These are phyloP conservation scores for Byssochlamys sp. DNA, from an alignment of 2,329 filamentous ascomycete genomes.

Conservation along the genomic window DNA sequence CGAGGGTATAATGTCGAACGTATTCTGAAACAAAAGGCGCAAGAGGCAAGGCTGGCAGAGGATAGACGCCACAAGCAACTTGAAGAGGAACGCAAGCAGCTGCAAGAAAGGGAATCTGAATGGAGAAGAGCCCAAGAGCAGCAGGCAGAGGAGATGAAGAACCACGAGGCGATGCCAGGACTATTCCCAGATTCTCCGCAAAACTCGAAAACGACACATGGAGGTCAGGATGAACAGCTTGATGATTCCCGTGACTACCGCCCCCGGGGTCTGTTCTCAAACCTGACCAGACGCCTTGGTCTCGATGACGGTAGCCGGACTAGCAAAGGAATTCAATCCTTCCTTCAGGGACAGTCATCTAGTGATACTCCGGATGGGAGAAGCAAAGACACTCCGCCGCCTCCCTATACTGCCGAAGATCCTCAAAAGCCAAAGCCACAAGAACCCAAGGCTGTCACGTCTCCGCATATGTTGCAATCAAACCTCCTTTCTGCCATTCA, in stretches of 20 bases:
- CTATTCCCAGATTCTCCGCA: slow-evolving; percentile 60
- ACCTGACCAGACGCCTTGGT: slow-evolving; percentile 57
- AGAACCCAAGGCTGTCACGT: slow-evolving; percentile 21
- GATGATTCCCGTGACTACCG: slow-evolving; percentile 33
- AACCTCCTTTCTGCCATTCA: slow-evolving; percentile 65
- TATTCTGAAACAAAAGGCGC: slow-evolving; percentile 77
- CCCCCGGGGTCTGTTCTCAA: slow-evolving; percentile 55
- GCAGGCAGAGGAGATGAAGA: slow-evolving; percentile 23
- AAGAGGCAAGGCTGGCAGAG: slow-evolving; percentile 78
- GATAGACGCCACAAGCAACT: slow-evolving; percentile 64
- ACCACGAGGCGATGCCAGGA: slow-evolving; percentile 57
- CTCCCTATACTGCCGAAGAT: slow-evolving; percentile 31
- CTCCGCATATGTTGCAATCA: slow-evolving; percentile 34
- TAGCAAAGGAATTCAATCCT: slow-evolving; percentile 16
- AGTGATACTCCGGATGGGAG: slow-evolving; percentile 13
- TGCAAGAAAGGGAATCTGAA: slow-evolving; percentile 50
- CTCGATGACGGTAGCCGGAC: slow-evolving; percentile 40
- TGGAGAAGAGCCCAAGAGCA: slow-evolving; percentile 36
- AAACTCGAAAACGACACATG: slow-evolving; percentile 18
- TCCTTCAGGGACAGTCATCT: slow-evolving; percentile 19
- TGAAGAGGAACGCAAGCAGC: slow-evolving; percentile 60
- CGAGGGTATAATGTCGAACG: slow-evolving; percentile 95
- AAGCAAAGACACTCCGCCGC: slow-evolving; percentile 21
- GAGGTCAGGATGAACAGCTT: slow-evolving; percentile 14
- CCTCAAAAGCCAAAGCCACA: slow-evolving; percentile 23